Evolutionary conservation across 2,329 filamentous ascomycete genomes (phyloP), one percentile per base, ranked within the genome.

Genomic region (Dactylonectria estremocensis): DNA sequence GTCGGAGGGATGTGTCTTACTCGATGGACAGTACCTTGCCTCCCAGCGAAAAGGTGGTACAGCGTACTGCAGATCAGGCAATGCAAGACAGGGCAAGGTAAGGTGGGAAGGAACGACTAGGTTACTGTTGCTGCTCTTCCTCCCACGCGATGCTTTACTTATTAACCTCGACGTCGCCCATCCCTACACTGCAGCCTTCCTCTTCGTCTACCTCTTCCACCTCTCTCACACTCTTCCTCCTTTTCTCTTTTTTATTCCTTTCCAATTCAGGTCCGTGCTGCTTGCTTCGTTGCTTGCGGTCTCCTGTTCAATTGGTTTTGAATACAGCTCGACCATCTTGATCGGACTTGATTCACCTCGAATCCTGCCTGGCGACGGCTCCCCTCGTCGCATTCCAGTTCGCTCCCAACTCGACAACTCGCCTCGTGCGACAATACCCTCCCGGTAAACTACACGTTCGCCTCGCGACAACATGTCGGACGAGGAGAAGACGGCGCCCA

Each of bases 401-500:
- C 53, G 53, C 53, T 58, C 63, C 49, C 62, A 60, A 60, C 53
- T 31, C 14, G n/a, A 52, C 48, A 62, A 48, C 49, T 14, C 22
- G 11, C 33, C 52, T 43, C 52, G 9, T 18, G 20, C 52, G 60
- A 63, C 43, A 65, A 28, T 6, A 20, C 61, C 35, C 35, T 24
- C 10, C 24, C 37, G 22, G 13, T 50, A 13, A 54, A 14, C 22
- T 45, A 13, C 20, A 20, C 48, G n/a, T 8, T 46, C 18, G 20
- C 59, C 52, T 37, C 22, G 9, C 50, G 50, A 33, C 61, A 60
- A 37, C 8, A 69, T 64, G 60, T 22, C 31, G 60, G 76, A 70
- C 48, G 74, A 76, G 66, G 74, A 75, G 69, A 74, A 76, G 57
- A 76, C 75, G 68, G 67, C 69, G 58, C 67, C 72, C 58, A 77